Percentiles rank a stretch among this genome's conserved stretches.
Conservation (phyloP, 352 stramenopile species). For the Bremia lactucae region DNA sequence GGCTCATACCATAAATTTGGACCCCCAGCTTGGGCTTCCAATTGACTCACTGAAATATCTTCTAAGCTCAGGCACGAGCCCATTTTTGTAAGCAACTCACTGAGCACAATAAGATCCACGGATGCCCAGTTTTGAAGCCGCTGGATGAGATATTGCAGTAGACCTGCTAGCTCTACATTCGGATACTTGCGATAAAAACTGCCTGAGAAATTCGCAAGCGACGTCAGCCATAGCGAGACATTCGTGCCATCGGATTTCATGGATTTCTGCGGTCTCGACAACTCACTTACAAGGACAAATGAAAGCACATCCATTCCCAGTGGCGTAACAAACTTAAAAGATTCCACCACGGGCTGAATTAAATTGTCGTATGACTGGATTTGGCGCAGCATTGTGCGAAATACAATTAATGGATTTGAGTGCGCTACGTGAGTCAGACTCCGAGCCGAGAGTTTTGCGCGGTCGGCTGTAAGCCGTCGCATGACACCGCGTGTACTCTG, state of each 20-base stretch:
- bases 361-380: conserved; percentile 97
- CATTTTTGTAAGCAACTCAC: conserved; percentile 83
- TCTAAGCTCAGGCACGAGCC: conserved; percentile 78
- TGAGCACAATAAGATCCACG: conserved; percentile 80
- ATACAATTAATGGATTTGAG: conserved; percentile 90
- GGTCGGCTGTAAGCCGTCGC: conserved; percentile 71
- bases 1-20: conserved; percentile 73
- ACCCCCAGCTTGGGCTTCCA: conserved; percentile 74
- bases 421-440: conserved; percentile 84
- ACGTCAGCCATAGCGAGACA: conserved; percentile 89
- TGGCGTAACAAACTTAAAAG: conserved; percentile 90
- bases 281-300: conserved; percentile 87
- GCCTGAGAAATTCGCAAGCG: conserved; percentile 89
- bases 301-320: conserved; percentile 91
- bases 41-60: conserved; percentile 73
- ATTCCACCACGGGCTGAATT: conserved; percentile 92
- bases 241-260: conserved; percentile 87
- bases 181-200: conserved; percentile 92
- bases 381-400: conserved; percentile 89
- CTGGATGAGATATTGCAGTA: conserved; percentile 88
- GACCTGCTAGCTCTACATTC: conserved; percentile 83
- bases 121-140: conserved; percentile 79
- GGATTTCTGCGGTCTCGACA: conserved; percentile 75
- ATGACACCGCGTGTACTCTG: conserved; percentile 67
- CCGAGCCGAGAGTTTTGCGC: conserved; percentile 64